These are phyloP conservation scores for Aspergillus sp. DNA, from an alignment of 2,329 filamentous ascomycete species.

Conservation along the genomic window DNA sequence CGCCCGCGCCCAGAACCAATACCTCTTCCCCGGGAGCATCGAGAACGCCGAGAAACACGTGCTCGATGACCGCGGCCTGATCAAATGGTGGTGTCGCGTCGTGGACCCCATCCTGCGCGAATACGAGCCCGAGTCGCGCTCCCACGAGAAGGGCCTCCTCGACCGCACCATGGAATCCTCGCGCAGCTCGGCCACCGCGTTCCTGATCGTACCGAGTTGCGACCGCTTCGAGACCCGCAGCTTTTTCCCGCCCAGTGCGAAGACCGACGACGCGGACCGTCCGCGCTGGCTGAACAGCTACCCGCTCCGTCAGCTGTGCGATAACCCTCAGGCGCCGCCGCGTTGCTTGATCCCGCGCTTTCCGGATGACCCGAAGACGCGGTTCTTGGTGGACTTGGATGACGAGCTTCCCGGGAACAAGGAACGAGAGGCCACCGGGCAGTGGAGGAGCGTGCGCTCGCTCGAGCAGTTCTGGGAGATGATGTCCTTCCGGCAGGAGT, in stretches of 20 bases:
- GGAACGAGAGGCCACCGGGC: slow-evolving; percentile 49
- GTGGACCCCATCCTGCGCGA: slow-evolving; percentile 70
- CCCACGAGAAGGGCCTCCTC: slow-evolving; percentile 29
- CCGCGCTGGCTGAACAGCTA: slow-evolving; percentile 60
- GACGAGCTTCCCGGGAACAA: slow-evolving; percentile 62
- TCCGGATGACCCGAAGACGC: slow-evolving; percentile 91
- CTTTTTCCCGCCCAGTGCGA: slow-evolving; percentile 65
- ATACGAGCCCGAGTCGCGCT: slow-evolving; percentile 41
- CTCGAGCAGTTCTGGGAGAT: slow-evolving; percentile 97
- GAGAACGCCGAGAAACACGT: slow-evolving; percentile 86
- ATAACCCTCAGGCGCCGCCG: slow-evolving; percentile 67
- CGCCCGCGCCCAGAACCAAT: slow-evolving; percentile 87
- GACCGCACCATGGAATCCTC: slow-evolving; percentile 30
- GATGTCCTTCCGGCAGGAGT: slow-evolving; percentile 96
- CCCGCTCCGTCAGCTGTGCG: slow-evolving; percentile 71
- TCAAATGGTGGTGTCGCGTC: slow-evolving; percentile 94
- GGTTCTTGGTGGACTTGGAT: slow-evolving; percentile 85
- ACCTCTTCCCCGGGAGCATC: slow-evolving; percentile 89
- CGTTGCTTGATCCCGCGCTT: slow-evolving; percentile 86
- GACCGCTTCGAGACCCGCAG: slow-evolving; percentile 77
- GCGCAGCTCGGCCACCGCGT: slow-evolving; percentile 61
- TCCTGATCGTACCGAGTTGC: slow-evolving; percentile 83
- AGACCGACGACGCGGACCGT: slow-evolving; percentile 36
- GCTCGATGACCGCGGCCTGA: slow-evolving; percentile 81
- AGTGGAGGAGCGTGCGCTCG: slow-evolving; percentile 80